Conservation (phyloP, 441 rosid genomes). For the Croton setiger region DNA sequence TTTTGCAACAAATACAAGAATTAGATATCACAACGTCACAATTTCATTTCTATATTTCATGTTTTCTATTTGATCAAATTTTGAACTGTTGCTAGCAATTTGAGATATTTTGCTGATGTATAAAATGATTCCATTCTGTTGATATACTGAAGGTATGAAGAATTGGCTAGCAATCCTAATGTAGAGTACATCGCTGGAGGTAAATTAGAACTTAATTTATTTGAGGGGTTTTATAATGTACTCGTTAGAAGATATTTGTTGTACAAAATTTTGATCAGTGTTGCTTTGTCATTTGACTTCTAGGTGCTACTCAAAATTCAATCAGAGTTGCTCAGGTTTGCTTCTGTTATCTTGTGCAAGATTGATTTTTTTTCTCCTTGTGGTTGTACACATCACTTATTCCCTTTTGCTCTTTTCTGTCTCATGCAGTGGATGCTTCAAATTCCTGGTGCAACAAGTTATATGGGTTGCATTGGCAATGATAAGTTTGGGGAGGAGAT, state of each 20-base stretch:
- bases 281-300: constrained; percentile 7
- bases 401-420: not conserved
- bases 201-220: constrained; percentile 16
- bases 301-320: constrained; percentile 81
- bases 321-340: constrained; percentile 92
- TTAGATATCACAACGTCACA: not conserved
- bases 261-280: not conserved
- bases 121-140: constrained; percentile 8
- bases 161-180: constrained; percentile 50
- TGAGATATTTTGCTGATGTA: not conserved
- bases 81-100: not conserved
- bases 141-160: constrained; percentile 60
- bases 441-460: constrained; percentile 76
- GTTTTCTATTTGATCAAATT: not conserved
- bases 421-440: constrained; percentile 92
- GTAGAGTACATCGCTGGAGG: constrained; percentile 99
- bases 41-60: not conserved
- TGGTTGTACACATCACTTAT: not conserved
- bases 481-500: constrained; percentile 94
- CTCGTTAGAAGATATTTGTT: not conserved
- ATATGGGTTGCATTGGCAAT: constrained; percentile 95
- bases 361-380: not conserved
- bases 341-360: not conserved
- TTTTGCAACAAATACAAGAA: not conserved
- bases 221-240: not conserved